Evolutionary conservation across 176 grass and related monocot species (phyloP), one percentile per base, ranked within the genome.

Genomic region (Triticum dicoccoides): DNA sequence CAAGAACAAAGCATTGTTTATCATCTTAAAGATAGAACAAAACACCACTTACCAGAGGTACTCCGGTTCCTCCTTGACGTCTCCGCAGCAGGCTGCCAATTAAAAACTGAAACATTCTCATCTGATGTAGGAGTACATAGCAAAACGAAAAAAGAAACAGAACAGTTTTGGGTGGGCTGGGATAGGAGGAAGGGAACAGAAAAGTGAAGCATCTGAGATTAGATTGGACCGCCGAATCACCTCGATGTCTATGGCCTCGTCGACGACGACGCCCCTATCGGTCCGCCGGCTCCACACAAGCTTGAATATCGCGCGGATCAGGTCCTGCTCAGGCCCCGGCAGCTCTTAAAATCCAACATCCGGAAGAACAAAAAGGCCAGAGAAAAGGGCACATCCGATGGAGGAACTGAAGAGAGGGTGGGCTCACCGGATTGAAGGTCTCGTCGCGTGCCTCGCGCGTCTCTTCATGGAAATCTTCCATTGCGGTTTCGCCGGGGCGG

Each of bases 251-350:
- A 87, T 11, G 13, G 0, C 79, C 23, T 91, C 87, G 4, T 87
- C 81, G 5, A 14, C 83, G 11, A 29, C 70, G 18, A 87, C 61
- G 3, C 56, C 65, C 63, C 61, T 91, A 35, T 89, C 89, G 9
- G 65, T 39, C 58, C 79, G 83, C 69, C 86, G 84, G 79, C 77
- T 86, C 90, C 96, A 98, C 79, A 95, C 91, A 49, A 94, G 69
- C 88, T 98, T 98, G 84, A 98, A 98, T 59, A 98, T 92, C 30
- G 91, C 88, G 35, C 77, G 86, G 83, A 98, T 85, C 64, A 98
- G 91, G 37, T 96, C 87, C 93, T 96, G 88, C 65, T 9, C 15
- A 81, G 13, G 37, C 9, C 45, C 5, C 67, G n/a, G 20, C 9
- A 24, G 11, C 63, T 7, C 44, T 62, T 45, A 27, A 11, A 44